Base-by-base conservation (phyloP, 805 yeast species). In the Blastobotrys chiropterorum region DNA sequence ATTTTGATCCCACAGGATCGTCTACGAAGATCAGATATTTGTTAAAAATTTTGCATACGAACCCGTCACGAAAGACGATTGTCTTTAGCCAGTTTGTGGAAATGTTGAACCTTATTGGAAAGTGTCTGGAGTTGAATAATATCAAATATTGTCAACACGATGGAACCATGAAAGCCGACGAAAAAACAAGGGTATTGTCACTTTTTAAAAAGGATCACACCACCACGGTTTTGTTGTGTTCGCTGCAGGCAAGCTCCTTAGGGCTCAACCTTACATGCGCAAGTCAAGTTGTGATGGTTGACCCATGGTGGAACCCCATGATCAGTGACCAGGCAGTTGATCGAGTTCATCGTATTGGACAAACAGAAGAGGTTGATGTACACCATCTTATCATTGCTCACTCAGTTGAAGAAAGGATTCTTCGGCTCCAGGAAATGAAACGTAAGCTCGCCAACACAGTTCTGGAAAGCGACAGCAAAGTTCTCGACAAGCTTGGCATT, bases 241-340 rank as follows among this genome's bases (percentile, higher is more conserved):
- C 79, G 1, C 56, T 75, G 15, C 67, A 68, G 48, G 66, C 76
- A 26, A 77, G 77, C 2, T 71, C 79, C 0, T 65, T 74, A 4
- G 79, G 79, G 3, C 63, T 75, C 46, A 75, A 75, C 53, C 59
- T 75, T 44, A 70, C 73, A 0, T 52, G 62, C 21, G 79, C 79
- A 3, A 69, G 72, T 19, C 69, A 68, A 41, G 77, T 75, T 11
- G 58, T 75, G 0, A 51, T 75, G 44, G 48, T 67, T 6, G 79
- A 75, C 51, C 77, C 77, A 4, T 75, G 79, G 77, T 75, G 78
- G 78, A 76, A 76, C 58, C 80, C 78, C 15, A 74, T 74, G 67
- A 64, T 76, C 14, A 67, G 63, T 2, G 77, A 72, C 53, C 81
- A 77, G 55, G 81, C 81, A 1, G 69, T 78, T 50, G 80, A 75